Evolutionary conservation across 2,329 filamentous ascomycete species (phyloP), one percentile per base, ranked within the genome.

Genomic region (Colletotrichum sp.): DNA sequence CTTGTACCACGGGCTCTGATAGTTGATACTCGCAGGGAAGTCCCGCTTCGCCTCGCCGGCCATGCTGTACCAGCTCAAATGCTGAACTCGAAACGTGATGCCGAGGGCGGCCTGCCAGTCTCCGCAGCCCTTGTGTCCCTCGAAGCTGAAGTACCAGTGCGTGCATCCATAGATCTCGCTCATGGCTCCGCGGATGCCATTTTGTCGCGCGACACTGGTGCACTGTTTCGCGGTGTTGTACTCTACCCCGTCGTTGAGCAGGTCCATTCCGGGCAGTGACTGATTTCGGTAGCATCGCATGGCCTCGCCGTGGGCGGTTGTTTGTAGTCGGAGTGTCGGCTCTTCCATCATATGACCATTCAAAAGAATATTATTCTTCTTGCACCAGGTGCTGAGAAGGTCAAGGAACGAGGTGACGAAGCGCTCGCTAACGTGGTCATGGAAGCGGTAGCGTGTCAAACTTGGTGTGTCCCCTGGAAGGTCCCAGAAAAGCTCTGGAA

Each of bases 281-380:
- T 81, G 79, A 16, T 74, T 81, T 30, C 81, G 76, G 55, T 83
- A 83, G 64, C 81, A 83, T 16, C 82, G 79, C 82, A 84, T 84
- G 4, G 82, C 80, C 70, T 83, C 82, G 15, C 82, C 82, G n/a
- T 82, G 77, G 6, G 81, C 79, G 1, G 78, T 79, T 2, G 82
- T 83, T 65, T 83, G 82, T 6, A 80, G 82, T 21, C 79, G 75
- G 2, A 84, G 78, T 1, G 78, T 82, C 8, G 81, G 81, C 63
- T 84, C 82, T 75, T 83, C 80, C 82, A 83, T 83, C 81, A 83
- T 82, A 28, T 83, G 82, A 0, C 82, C 82, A 44, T 81, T 78
- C 18, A 83, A 76, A 10, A 79, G 74, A 10, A 83, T 78, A 2
- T 76, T 72, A 16, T 83, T 83, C 6, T 77, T 75, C n/a, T 71